These are phyloP conservation scores for Botrytis squamosa DNA, from an alignment of 2,329 filamentous ascomycete species.

Conservation along the genomic window DNA sequence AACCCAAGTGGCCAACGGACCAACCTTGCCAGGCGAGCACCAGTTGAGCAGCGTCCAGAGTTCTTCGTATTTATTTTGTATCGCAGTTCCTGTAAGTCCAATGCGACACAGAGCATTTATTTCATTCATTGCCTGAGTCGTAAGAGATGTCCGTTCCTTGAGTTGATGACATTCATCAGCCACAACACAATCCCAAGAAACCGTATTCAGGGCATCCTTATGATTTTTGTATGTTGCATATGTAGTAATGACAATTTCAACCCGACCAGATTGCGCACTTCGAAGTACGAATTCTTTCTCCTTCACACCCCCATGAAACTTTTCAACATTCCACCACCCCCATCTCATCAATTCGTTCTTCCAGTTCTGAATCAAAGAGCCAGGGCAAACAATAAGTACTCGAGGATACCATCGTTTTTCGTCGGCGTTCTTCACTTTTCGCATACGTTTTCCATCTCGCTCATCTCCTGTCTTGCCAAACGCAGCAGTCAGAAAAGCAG, in stretches of 20 bases:
- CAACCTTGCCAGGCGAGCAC: constrained; percentile 80
- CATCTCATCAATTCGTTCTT: constrained; percentile 79
- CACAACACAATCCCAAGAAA: constrained; percentile 91
- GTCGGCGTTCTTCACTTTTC: constrained; percentile 69
- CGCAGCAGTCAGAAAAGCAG: constrained; percentile 83
- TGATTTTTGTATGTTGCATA: constrained; percentile 87
- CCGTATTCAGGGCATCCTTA: constrained; percentile 70
- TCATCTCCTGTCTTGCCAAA: constrained; percentile 94
- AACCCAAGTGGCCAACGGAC: constrained; percentile 73
- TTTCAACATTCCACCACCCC: constrained; percentile 92
- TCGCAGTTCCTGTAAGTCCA: constrained; percentile 90
- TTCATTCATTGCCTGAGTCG: constrained; percentile 82
- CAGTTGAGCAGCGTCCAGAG: constrained; percentile 95
- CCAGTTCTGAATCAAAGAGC: constrained; percentile 89
- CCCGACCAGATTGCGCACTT: constrained; percentile 69
- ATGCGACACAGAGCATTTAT: constrained; percentile 91
- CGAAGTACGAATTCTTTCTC: constrained; percentile 72
- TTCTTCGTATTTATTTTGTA: constrained; percentile 97
- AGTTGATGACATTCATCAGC: constrained; percentile 92
- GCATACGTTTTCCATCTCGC: constrained; percentile 80
- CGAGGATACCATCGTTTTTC: constrained; percentile 73
- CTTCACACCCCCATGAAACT: constrained; percentile 68
- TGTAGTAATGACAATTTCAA: constrained; percentile 93
- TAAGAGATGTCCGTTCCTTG: constrained; percentile 75
- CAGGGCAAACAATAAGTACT: constrained; percentile 83